Evolutionary conservation across 768 basidiomycete genomes (phyloP).

Genomic region (Lactarius vividus): DNA sequence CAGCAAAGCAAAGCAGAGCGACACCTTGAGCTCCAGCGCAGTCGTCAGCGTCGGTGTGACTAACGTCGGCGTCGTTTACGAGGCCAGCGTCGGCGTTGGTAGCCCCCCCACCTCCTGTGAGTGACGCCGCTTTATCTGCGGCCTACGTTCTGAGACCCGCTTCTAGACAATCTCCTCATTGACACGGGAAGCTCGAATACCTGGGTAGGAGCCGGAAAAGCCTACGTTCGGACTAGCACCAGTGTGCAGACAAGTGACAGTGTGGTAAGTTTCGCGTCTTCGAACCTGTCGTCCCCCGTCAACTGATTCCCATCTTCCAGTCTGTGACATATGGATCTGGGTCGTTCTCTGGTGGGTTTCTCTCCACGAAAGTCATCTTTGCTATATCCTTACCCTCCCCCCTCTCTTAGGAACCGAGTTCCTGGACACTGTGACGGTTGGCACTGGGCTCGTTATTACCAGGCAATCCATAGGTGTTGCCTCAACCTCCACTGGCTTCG

Average conservation of each 20-base stretch:
- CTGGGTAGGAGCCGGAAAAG: conserved; percentile 5
- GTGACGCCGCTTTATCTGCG: background rate
- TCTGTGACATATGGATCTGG: conserved; percentile 20
- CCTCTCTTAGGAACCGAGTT: conserved; percentile 2
- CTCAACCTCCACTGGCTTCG: conserved; percentile 29
- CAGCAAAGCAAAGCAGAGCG: conserved; percentile 37
- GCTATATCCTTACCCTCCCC: background rate
- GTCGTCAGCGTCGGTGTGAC: conserved; percentile 38
- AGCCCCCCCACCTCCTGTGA: conserved; percentile 42
- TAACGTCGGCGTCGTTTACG: conserved; percentile 46
- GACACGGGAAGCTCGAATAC: conserved; percentile 15
- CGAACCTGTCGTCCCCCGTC: background rate
- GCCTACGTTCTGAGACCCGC: background rate
- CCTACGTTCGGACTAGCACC: background rate
- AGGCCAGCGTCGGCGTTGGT: conserved; percentile 49
- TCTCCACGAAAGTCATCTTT: background rate
- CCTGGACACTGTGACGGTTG: conserved; percentile 2
- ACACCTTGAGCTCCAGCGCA: conserved; percentile 28
- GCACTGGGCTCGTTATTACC: conserved; percentile 23
- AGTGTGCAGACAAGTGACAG: background rate
- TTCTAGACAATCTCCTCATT: conserved; percentile 3
- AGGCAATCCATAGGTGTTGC: conserved; percentile 42
- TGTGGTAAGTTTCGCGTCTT: background rate
- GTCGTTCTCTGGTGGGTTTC: conserved; percentile 13
- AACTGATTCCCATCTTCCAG: background rate